Conservation (phyloP, 495 filamentous ascomycete species). For the Halenospora varia region DNA sequence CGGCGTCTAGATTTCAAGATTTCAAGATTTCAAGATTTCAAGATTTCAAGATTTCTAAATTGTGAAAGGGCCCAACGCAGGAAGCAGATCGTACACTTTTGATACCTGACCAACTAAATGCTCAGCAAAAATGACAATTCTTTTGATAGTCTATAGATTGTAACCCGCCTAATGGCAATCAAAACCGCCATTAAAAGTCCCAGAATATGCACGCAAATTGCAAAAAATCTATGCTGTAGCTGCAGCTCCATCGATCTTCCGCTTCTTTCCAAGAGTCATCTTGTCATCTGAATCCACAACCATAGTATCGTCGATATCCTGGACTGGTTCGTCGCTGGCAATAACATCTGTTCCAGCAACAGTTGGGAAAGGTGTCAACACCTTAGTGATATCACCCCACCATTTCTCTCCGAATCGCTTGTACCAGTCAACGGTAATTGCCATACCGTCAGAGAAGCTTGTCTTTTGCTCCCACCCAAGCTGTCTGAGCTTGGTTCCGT, state of each 20-base stretch:
- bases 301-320: slow-evolving; percentile 31
- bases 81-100: too few relatives aligned
- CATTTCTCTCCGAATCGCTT: slow-evolving; percentile 53
- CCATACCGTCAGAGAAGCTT: slow-evolving; percentile 56
- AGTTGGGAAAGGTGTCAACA: slow-evolving; percentile 54
- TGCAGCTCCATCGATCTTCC: slow-evolving; percentile 16
- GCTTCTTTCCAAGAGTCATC: slow-evolving; percentile 25
- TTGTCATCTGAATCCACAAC: slow-evolving; percentile 21
- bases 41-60: too few relatives aligned
- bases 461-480: slow-evolving; percentile 68
- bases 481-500: slow-evolving; percentile 57
- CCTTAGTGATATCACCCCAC: slow-evolving; percentile 71
- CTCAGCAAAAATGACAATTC: not conserved
- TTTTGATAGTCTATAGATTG: not conserved
- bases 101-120: too few relatives aligned
- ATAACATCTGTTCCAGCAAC: slow-evolving; percentile 47
- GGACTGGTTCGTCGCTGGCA: slow-evolving; percentile 43
- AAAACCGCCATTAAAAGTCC: not conserved
- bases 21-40: too few relatives aligned
- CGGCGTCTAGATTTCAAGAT: too few relatives aligned
- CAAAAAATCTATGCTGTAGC: not conserved
- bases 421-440: slow-evolving; percentile 70
- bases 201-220: not conserved
- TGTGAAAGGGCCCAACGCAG: too few relatives aligned
- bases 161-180: not conserved